Evolutionary conservation across 305 asterid species (phyloP).

Genomic region (Striga hermonthica): DNA sequence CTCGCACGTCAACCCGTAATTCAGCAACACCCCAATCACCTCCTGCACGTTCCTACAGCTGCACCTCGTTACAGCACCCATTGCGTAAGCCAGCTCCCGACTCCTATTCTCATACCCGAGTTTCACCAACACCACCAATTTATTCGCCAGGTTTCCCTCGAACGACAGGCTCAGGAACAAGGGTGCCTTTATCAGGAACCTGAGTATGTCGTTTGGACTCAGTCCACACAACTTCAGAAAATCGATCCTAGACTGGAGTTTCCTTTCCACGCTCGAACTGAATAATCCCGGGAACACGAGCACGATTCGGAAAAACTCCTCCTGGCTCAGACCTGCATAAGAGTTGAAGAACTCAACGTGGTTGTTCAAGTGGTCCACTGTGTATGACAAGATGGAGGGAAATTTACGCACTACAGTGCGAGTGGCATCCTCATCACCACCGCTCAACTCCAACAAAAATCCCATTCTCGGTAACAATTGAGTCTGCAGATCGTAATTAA

Average conservation of each 20-base stretch:
- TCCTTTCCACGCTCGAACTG: slow-evolving; percentile 78
- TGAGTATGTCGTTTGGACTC: slow-evolving; percentile 57
- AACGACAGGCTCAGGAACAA: slow-evolving; percentile 70
- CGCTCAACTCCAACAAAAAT: slow-evolving; percentile 60
- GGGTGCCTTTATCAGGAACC: slow-evolving; percentile 73
- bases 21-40: slow-evolving; percentile 60
- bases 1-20: slow-evolving; percentile 67
- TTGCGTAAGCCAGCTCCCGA: slow-evolving; percentile 70
- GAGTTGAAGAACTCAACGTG: slow-evolving; percentile 75
- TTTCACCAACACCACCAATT: slow-evolving; percentile 65
- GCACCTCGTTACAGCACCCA: slow-evolving; percentile 90
- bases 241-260: slow-evolving; percentile 74
- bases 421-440: slow-evolving; percentile 57
- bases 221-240: slow-evolving; percentile 79
- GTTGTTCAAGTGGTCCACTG: slow-evolving; percentile 62
- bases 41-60: slow-evolving; percentile 85
- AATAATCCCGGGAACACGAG: slow-evolving; percentile 70
- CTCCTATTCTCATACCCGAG: slow-evolving; percentile 65
- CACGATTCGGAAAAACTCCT: slow-evolving; percentile 66
- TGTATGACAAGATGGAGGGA: slow-evolving; percentile 69
- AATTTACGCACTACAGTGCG: slow-evolving; percentile 55
- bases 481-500: slow-evolving; percentile 59
- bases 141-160: slow-evolving; percentile 61
- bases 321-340: slow-evolving; percentile 60
- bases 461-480: slow-evolving; percentile 77